A percentile compares a stretch with the other conserved stretches of the same genome.
These are phyloP conservation scores for Ophryocystis elektroscirrha DNA, from an alignment of 169 alveolate species.

Conservation along the genomic window DNA sequence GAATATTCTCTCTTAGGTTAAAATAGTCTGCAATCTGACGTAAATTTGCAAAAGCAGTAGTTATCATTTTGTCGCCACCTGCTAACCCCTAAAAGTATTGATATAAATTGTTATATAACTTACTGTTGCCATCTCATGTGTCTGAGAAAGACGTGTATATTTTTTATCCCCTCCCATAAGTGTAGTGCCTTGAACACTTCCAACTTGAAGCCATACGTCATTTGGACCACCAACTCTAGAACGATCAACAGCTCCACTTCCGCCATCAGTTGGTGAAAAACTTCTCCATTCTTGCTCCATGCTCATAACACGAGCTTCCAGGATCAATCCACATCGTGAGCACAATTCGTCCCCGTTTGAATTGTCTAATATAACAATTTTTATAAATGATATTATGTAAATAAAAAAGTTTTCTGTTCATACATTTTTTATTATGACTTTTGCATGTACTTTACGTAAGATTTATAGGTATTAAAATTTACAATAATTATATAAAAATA, in stretches of 20 bases:
- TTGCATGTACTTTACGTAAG: too few relatives aligned
- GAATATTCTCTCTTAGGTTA: conserved; percentile 39
- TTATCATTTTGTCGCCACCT: conserved; percentile 33
- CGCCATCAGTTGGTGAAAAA: conserved; percentile 40
- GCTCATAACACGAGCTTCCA: conserved; percentile 42
- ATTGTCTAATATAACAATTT: conserved; percentile 7
- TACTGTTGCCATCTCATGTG: conserved; percentile 1
- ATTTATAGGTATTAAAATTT: too few relatives aligned
- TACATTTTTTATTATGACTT: too few relatives aligned
- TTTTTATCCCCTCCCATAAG: conserved; percentile 36
- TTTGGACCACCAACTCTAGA: conserved; percentile 57
- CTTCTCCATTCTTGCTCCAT: conserved; percentile 70
- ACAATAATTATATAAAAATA: too few relatives aligned
- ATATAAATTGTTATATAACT: too few relatives aligned
- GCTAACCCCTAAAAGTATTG: too few relatives aligned
- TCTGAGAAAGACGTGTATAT: conserved; percentile 10
- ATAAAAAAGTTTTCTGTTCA: too few relatives aligned
- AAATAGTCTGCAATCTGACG: conserved; percentile 44
- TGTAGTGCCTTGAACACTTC: conserved; percentile 44
- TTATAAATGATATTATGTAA: too few relatives aligned
- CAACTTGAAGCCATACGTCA: conserved; percentile 57
- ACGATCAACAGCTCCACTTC: conserved; percentile 41
- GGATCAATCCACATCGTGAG: conserved; percentile 47
- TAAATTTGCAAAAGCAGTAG: conserved; percentile 38
- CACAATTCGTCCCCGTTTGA: conserved; percentile 51